A percentile compares a stretch with the other conserved stretches of the same genome.
phyloP scores from a whole-genome alignment of 2,329 filamentous ascomycete species.

The Ceratocystiopsis sp. region DNA sequence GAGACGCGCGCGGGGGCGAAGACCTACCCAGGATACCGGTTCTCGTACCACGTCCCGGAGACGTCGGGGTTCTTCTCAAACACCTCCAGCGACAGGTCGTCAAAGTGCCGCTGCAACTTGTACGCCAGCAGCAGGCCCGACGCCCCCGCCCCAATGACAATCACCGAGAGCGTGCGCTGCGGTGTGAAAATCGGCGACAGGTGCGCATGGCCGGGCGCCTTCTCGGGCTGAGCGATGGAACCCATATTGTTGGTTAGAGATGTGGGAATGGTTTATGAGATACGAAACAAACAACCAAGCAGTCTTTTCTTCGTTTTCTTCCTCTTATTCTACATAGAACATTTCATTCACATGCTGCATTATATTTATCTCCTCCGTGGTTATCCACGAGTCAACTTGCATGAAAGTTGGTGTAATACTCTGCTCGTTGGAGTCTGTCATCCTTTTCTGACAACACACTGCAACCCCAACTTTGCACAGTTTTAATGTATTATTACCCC shows the following conservation, averaged over 20 bases:
- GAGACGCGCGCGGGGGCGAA: no score
- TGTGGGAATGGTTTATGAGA: background rate
- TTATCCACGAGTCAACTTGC: no score
- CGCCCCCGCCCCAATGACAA: background rate
- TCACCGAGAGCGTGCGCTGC: background rate
- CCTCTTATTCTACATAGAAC: background rate
- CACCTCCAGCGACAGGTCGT: background rate
- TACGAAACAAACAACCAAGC: no score
- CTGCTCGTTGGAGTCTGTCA: background rate
- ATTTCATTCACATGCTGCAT: no score
- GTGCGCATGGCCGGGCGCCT: background rate
- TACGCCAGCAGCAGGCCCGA: background rate
- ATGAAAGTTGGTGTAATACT: no score
- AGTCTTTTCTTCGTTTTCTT: background rate
- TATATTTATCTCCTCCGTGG: background rate
- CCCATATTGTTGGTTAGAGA: background rate
- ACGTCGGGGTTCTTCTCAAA: constrained; percentile 10
- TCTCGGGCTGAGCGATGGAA: background rate
- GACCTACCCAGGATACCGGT: constrained; percentile 23
- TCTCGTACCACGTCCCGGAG: constrained; percentile 34
- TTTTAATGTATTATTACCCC: no score
- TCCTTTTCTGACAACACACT: background rate
- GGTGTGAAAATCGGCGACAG: background rate
- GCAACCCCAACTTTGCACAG: no score
- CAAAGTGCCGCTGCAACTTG: background rate